These are phyloP conservation scores for Fusarium vanettenii DNA, from an alignment of 2,329 filamentous ascomycete species.

Conservation along the genomic window DNA sequence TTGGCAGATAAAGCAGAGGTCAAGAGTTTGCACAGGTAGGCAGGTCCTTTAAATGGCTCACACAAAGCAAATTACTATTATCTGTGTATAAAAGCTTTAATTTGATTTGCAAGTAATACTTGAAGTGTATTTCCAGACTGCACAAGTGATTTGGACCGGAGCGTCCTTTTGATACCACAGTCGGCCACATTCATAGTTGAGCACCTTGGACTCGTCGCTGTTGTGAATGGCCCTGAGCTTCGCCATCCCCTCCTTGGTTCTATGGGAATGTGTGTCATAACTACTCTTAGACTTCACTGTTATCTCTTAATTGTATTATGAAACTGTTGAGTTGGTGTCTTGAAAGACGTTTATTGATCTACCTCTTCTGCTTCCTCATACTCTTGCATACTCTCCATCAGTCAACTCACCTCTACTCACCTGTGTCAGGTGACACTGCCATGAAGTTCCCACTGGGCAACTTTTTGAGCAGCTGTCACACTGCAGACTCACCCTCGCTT, in stretches of 20 bases:
- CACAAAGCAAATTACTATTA: too few species aligned
- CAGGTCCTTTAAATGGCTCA: not conserved
- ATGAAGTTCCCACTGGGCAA: not conserved
- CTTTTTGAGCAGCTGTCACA: not conserved
- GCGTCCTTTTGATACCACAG: not conserved
- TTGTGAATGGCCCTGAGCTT: not conserved
- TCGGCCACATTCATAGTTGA: not conserved
- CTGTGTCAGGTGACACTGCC: not conserved
- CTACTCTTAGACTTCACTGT: not conserved
- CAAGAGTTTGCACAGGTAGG: not conserved
- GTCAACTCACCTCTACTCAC: not conserved
- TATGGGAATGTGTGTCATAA: not conserved
- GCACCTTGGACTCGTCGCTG: not conserved
- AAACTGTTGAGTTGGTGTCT: not conserved
- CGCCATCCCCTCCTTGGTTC: not conserved
- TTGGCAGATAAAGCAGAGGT: not conserved
- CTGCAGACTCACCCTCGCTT: not conserved
- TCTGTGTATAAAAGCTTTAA: too few species aligned
- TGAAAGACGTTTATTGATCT: not conserved
- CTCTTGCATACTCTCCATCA: not conserved
- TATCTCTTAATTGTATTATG: not conserved
- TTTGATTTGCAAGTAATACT: too few species aligned
- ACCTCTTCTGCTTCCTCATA: not conserved
- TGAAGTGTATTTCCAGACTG: not conserved
- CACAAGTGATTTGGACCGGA: not conserved